These are phyloP conservation scores for Berberis vulgaris DNA, from an alignment of 164 flowering plant species.

Conservation along the genomic window DNA sequence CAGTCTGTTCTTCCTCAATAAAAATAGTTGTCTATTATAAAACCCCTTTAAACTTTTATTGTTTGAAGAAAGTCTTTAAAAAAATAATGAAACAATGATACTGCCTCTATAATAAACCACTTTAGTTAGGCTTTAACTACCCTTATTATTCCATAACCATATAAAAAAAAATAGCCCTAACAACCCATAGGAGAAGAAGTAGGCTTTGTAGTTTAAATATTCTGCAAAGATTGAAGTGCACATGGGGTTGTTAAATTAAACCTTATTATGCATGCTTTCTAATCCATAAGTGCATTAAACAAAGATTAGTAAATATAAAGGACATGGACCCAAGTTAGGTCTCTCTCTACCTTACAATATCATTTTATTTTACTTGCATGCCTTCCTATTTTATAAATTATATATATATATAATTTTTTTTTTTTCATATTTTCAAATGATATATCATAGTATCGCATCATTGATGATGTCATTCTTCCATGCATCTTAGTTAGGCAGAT, in stretches of 20 bases:
- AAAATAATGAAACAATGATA: slow-evolving; percentile 10
- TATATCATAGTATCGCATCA: slow-evolving; percentile 5
- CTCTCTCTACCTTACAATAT: slow-evolving; percentile 18
- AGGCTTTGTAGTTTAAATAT: not conserved
- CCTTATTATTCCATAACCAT: slow-evolving; percentile 15
- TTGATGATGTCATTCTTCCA: slow-evolving; percentile 7
- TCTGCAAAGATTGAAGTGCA: slow-evolving; percentile 21
- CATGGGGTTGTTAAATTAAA: slow-evolving; percentile 30
- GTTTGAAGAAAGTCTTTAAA: not conserved
- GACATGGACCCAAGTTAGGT: not conserved
- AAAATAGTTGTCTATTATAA: not conserved
- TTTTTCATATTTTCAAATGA: not conserved
- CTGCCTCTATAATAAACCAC: slow-evolving; percentile 10
- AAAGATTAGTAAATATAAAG: not conserved
- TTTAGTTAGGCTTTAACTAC: slow-evolving; percentile 28
- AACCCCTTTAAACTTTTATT: not conserved
- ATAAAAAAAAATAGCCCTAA: not conserved
- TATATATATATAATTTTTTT: not conserved
- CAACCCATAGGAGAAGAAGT: not conserved
- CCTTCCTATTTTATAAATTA: not conserved
- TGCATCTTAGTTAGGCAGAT: not conserved
- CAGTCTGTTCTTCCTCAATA: not conserved
- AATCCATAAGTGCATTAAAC: slow-evolving; percentile 1
- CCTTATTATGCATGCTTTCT: slow-evolving; percentile 5
- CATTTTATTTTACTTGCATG: slow-evolving; percentile 30